Evolutionary conservation across 1,284 basidiomycete genomes (phyloP), one percentile per base, ranked within the genome.

Genomic region (Pseudozyma flocculosa): DNA sequence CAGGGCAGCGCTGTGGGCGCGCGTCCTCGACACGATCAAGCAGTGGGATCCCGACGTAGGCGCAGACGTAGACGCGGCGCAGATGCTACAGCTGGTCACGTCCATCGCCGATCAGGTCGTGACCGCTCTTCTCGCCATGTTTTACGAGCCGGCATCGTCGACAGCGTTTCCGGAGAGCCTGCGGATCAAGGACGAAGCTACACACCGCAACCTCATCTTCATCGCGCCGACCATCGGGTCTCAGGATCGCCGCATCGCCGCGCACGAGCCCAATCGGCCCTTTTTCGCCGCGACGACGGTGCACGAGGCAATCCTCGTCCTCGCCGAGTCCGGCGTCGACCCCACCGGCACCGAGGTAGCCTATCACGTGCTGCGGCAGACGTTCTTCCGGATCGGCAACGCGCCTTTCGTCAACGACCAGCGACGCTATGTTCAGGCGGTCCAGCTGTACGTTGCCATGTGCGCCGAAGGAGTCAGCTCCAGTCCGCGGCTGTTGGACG

Each of bases 391-490:
- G 37, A 80, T 92, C 24, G 83, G 88, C 54, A 78, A 80, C 2
- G 85, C 86, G 0, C 86, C 86, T n/a, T 82, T 96, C 39, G 83
- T 94, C 60, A 90, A 90, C 72, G 90, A 95, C 72, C 90, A 95
- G 76, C 78, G 87, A 40, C 85, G 92, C 7, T 80, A 88, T 26
- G 76, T 93, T 29, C 87, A 89, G 50, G 84, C 86, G 0, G 80
- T 95, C 22, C 85, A 66, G 4, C 51, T 73, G 13, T 73, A 64
- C 43, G 37, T 72, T 22, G 60, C 71, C 3, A 50, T 70, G 53
- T 56, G 49, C 26, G 53, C 43, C 18, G 54, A 51, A 30, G 18
- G 40, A 9, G 44, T 73, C 48, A 45, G 47, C 45, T 26, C 26
- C 4, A 54, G 61, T 34, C 42, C 51, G 1, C 47, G 62, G 14